Evolutionary conservation across 2,329 filamentous ascomycete species (phyloP).

Genomic region (Penicillium thymicola): DNA sequence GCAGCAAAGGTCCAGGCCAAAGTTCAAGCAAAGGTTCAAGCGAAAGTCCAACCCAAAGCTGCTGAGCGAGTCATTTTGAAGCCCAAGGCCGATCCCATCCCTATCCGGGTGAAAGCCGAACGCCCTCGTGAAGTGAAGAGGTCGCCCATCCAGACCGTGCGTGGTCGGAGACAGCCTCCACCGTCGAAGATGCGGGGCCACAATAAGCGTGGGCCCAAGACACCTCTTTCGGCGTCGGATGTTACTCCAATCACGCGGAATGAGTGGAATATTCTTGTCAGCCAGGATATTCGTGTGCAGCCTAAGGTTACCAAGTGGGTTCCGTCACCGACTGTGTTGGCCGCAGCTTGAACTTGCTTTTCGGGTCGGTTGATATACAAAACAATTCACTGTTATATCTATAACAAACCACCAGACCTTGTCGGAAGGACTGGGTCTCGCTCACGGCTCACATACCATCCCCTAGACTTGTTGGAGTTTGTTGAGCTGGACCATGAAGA

Average conservation of each 20-base stretch:
- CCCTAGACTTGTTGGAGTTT: neutral
- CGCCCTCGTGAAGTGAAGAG: constrained; percentile 2
- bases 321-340: constrained; percentile 33
- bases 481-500: neutral
- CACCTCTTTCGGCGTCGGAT: constrained; percentile 42
- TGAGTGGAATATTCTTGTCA: constrained; percentile 43
- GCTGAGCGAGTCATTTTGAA: neutral
- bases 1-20: neutral
- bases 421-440: neutral
- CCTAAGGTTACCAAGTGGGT: constrained; percentile 39
- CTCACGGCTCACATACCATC: neutral
- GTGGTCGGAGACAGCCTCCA: constrained; percentile 22
- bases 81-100: constrained; percentile 3
- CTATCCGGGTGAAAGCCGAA: neutral
- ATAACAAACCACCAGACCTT: neutral
- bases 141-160: constrained; percentile 23
- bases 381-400: neutral
- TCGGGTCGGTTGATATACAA: neutral
- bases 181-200: constrained; percentile 16
- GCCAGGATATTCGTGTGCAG: constrained; percentile 30
- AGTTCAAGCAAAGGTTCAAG: neutral
- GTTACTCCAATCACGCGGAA: constrained; percentile 43
- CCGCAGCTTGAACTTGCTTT: constrained; percentile 23
- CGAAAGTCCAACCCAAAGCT: neutral
- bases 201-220: constrained; percentile 35